Conservation (phyloP, 2,329 filamentous ascomycete genomes). For the Trichoderma koningii region DNA sequence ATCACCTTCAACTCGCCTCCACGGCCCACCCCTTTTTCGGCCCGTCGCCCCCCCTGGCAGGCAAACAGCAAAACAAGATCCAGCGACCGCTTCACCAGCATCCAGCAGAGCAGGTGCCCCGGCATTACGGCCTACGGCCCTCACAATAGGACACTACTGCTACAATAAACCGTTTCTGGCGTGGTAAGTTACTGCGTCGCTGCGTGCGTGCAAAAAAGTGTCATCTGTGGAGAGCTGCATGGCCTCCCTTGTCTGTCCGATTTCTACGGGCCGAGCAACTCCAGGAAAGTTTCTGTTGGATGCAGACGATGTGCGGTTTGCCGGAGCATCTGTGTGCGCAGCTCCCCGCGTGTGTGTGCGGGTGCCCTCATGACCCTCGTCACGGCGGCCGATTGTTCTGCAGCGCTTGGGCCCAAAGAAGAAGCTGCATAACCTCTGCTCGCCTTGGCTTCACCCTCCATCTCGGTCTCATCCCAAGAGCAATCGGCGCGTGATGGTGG, state of each 20-base stretch:
- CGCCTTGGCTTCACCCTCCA: constrained; percentile 25
- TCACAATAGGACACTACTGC: not conserved
- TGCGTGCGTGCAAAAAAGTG: constrained; percentile 12
- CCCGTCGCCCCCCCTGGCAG: constrained; percentile 25
- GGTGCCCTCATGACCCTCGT: constrained; percentile 27
- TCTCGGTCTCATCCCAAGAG: constrained; percentile 27
- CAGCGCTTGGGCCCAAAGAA: constrained; percentile 26
- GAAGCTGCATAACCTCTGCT: constrained; percentile 24
- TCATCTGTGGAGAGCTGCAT: constrained; percentile 16
- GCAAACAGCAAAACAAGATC: not conserved
- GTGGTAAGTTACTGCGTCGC: constrained; percentile 29
- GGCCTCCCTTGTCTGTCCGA: constrained; percentile 12
- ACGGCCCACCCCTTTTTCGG: constrained; percentile 27
- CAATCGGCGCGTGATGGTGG: constrained; percentile 29
- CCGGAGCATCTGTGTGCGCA: constrained; percentile 23
- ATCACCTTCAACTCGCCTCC: constrained; percentile 13
- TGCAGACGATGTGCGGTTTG: constrained; percentile 15
- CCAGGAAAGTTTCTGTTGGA: constrained; percentile 17
- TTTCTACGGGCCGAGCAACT: constrained; percentile 16
- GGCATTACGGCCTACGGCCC: not conserved
- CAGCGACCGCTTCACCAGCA: constrained; percentile 11
- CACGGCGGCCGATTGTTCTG: constrained; percentile 21
- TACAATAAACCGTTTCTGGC: constrained; percentile 12
- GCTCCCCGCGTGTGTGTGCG: constrained; percentile 12
- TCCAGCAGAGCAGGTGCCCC: constrained; percentile 12